Conservation (phyloP, 805 yeast species). For the Yarrowia sp. region DNA sequence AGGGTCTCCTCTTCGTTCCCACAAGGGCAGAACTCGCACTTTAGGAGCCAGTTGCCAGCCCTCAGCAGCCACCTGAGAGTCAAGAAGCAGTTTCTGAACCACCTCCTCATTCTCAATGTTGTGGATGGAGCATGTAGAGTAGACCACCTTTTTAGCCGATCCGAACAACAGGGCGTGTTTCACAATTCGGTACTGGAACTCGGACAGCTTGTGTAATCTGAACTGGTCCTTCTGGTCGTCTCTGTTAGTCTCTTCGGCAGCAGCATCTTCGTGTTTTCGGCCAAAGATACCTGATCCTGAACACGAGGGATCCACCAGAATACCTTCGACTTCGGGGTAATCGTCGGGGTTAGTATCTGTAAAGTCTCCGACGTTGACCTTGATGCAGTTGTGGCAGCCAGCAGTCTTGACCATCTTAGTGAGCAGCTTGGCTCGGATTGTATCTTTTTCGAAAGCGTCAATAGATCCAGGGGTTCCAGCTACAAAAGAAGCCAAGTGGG, state of each 20-base stretch:
- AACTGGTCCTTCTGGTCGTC: conserved; percentile 49
- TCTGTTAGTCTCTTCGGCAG: conserved; percentile 39
- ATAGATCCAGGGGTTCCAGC: conserved; percentile 53
- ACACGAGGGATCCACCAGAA: conserved; percentile 95
- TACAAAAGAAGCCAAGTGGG: conserved; percentile 81
- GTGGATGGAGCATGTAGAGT: conserved; percentile 95
- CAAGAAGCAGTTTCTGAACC: conserved; percentile 76
- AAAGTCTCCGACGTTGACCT: conserved; percentile 63
- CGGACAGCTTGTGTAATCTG: conserved; percentile 74
- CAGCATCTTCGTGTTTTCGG: conserved; percentile 60
- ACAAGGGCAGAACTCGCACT: conserved; percentile 71
- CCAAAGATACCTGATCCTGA: conserved; percentile 98
- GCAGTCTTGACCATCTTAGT: conserved; percentile 82
- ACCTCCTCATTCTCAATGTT: conserved; percentile 94
- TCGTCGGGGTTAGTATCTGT: conserved; percentile 65
- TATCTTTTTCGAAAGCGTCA: conserved; percentile 88
- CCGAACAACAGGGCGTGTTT: conserved; percentile 88
- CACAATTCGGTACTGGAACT: conserved; percentile 87
- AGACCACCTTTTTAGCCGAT: conserved; percentile 75
- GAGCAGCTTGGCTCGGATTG: conserved; percentile 70
- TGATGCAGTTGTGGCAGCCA: conserved; percentile 60
- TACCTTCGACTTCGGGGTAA: conserved; percentile 71
- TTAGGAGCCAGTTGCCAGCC: conserved; percentile 80
- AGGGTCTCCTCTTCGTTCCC: conserved; percentile 85
- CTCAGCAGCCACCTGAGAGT: conserved; percentile 62